Evolutionary conservation across 2,329 filamentous ascomycete genomes (phyloP).

Genomic region (Akanthomyces uredinophilus): DNA sequence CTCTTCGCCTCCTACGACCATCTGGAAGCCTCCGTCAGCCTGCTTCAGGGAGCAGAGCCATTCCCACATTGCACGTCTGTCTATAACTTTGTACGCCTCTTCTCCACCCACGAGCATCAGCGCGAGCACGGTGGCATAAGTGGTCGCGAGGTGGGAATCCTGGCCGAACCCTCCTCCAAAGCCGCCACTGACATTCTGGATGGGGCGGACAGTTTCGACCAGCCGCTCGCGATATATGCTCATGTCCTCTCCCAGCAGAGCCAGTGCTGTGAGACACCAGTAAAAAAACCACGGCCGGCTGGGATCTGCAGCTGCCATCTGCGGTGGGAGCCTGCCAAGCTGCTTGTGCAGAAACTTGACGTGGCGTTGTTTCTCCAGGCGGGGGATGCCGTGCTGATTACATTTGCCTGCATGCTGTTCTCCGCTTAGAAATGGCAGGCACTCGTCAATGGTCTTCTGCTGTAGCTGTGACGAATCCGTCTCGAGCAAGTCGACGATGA

Average conservation of each 20-base stretch:
- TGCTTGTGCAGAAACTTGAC: slow-evolving; percentile 56
- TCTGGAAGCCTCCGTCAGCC: slow-evolving; percentile 80
- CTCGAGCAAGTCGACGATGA: slow-evolving; percentile 58
- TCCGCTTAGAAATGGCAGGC: slow-evolving; percentile 62
- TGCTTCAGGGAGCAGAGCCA: slow-evolving; percentile 88
- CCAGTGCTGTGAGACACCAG: slow-evolving; percentile 77
- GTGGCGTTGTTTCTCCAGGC: slow-evolving; percentile 61
- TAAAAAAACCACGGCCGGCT: slow-evolving; percentile 92
- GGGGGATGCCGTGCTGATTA: slow-evolving; percentile 70
- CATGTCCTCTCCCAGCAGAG: slow-evolving; percentile 70
- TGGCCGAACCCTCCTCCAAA: slow-evolving; percentile 95
- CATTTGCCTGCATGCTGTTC: slow-evolving; percentile 38
- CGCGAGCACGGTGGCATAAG: slow-evolving; percentile 77
- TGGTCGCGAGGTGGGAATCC: slow-evolving; percentile 79
- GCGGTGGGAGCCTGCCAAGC: slow-evolving; percentile 58
- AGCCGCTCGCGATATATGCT: slow-evolving; percentile 63
- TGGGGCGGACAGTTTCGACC: slow-evolving; percentile 67
- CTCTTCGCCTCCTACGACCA: slow-evolving; percentile 81
- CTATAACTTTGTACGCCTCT: slow-evolving; percentile 67
- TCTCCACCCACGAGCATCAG: slow-evolving; percentile 73
- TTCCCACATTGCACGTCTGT: slow-evolving; percentile 82
- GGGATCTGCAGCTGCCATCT: slow-evolving; percentile 73
- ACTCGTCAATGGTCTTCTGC: slow-evolving; percentile 61
- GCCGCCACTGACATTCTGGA: slow-evolving; percentile 79
- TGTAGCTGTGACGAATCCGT: slow-evolving; percentile 67